A percentile compares a stretch with the other conserved stretches of the same genome.
Evolutionary conservation across 2,329 filamentous ascomycete genomes (phyloP).

Genomic region (Sclerotinia nivalis): DNA sequence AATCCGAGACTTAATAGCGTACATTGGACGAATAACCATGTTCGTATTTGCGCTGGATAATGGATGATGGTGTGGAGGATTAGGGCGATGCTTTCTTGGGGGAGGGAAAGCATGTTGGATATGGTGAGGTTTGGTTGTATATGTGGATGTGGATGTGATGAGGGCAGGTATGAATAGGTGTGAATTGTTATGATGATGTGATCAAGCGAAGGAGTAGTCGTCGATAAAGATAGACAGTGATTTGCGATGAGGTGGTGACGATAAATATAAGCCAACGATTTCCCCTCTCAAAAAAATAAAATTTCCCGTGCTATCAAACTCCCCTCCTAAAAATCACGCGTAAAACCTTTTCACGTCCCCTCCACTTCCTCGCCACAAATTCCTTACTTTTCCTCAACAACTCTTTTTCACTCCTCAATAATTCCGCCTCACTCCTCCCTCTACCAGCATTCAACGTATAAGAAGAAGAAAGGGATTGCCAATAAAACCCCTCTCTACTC

Average conservation of each 20-base stretch:
- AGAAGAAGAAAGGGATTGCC: constrained; percentile 14
- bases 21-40: constrained; percentile 3
- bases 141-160: neutral
- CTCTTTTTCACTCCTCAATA: constrained; percentile 13
- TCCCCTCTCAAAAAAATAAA: neutral
- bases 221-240: neutral
- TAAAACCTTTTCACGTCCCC: neutral
- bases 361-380: constrained; percentile 13
- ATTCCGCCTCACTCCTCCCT: neutral
- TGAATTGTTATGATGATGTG: neutral
- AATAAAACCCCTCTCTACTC: constrained; percentile 18
- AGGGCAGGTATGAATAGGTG: neutral
- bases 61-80: neutral
- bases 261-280: neutral
- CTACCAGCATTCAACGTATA: neutral
- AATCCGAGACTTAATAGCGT: constrained; percentile 2
- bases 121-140: neutral
- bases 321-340: neutral
- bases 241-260: neutral
- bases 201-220: neutral
- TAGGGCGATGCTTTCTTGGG: neutral
- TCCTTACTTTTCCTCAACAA: constrained; percentile 9
- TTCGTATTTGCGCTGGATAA: neutral
- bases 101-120: neutral
- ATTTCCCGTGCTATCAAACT: neutral